phyloP scores from a whole-genome alignment of 116 monocot species.

The Iris pallida region DNA sequence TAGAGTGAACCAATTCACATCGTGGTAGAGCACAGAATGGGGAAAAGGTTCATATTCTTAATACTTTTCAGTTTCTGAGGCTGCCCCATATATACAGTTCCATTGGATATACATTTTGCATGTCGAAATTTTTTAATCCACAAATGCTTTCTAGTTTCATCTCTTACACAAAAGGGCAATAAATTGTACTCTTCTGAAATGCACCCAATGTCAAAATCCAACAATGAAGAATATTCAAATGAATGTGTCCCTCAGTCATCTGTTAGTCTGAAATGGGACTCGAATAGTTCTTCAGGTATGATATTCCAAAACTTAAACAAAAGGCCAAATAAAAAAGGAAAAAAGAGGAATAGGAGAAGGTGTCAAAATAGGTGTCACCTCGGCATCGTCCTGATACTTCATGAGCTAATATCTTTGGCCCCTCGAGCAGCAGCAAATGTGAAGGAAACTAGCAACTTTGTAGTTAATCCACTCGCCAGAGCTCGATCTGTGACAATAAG shows the following conservation, averaged over 20 bases:
- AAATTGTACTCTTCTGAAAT: not conserved
- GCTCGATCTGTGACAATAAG: constrained; percentile 10
- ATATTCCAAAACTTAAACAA: not conserved
- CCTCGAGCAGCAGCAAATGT: not conserved
- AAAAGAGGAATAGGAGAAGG: constrained; percentile 4
- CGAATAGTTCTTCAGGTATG: not conserved
- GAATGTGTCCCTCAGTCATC: not conserved
- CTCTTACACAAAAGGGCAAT: too few relatives aligned
- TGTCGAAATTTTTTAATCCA: too few relatives aligned
- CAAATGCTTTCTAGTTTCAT: too few relatives aligned
- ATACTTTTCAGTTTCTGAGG: too few relatives aligned
- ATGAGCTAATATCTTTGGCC: not conserved
- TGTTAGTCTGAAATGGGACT: constrained; percentile 9
- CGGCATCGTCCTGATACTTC: not conserved
- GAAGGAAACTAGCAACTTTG: not conserved
- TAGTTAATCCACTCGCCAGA: not conserved
- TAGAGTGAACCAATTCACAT: too few relatives aligned
- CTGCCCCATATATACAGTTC: too few relatives aligned
- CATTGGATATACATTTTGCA: too few relatives aligned
- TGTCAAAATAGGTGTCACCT: constrained; percentile 12
- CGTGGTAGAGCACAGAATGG: too few relatives aligned
- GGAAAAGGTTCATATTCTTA: too few relatives aligned
- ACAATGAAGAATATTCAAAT: not conserved
- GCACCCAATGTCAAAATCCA: constrained; percentile 4
- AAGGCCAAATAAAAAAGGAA: not conserved